Base-by-base conservation (phyloP, 2,329 filamentous ascomycete species). In the Pyricularia pennisetigena region DNA sequence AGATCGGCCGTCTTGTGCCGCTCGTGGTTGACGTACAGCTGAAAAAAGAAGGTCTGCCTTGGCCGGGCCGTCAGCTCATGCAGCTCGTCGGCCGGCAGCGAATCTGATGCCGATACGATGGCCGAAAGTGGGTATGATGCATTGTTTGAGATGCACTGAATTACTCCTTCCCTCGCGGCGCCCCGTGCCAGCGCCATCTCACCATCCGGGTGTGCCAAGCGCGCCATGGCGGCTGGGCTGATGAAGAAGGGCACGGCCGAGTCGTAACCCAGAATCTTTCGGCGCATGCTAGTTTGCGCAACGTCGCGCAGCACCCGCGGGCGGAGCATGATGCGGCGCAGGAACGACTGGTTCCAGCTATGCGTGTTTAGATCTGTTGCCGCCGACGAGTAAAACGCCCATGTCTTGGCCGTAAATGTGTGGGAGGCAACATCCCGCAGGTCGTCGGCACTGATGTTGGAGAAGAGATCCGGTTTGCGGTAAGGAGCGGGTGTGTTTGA, bases 341-440 rank as follows among this genome's bases (percentile, higher is more conserved):
- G 81, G 64, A 80, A 77, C 1, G 78, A 78, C 68, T 81, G 81
- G 72, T 85, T 86, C 14, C 80, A 79, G 28, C 80, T 76, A 2
- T 80, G 79, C 1, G 83, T 85, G 69, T 85, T 74, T 4, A 84
- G 74, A 74, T 86, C 84, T 10, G 82, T 85, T 14, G 83, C 79
- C 0, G 83, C 84, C 23, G 82, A 83, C 16, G 82, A 83, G 71
- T 85, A 85, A 71, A 85, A 86, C 0, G 83, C 83, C 82, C 82
- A 85, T 2, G 82, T 81, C 71, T 85, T 85, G 23, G 76, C 75
- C 7, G 77, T 78, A 2, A 82, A 76, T 0, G 78, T 80, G 49
- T 78, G 79, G 7, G 78, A 78, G 0, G 84, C 85, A 0, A 81
- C 75, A 3, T 71, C 69, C 69, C 84, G 81, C 68, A 86, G 85